Conservation (phyloP, 2,329 filamentous ascomycete genomes). For the Diatrype stigma region DNA sequence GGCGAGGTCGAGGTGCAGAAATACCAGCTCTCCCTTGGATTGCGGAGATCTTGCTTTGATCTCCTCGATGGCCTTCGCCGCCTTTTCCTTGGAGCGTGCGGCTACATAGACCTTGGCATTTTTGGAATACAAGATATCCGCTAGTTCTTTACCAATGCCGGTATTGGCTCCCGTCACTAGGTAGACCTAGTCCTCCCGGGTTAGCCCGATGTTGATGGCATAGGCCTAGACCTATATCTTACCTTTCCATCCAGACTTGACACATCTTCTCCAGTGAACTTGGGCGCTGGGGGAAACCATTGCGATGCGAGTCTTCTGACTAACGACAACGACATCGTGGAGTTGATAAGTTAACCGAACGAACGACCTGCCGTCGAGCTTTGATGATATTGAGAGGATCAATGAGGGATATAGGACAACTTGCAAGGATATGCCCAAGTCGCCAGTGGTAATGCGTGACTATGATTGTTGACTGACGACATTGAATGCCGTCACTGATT, state of each 20-base stretch:
- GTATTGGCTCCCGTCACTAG: background rate
- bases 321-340: background rate
- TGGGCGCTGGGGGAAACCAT: background rate
- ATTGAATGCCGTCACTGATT: too few species aligned
- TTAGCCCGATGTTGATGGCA: background rate
- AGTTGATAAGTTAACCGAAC: background rate
- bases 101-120: background rate
- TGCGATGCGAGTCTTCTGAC: background rate
- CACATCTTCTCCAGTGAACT: background rate
- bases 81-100: background rate
- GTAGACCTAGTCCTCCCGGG: background rate
- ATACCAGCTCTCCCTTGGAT: background rate
- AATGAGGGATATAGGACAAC: too few species aligned
- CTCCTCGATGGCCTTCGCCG: background rate
- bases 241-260: background rate
- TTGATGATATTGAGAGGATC: too few species aligned
- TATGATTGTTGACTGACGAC: too few species aligned
- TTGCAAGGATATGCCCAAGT: too few species aligned
- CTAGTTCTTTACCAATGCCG: background rate
- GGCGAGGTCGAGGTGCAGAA: slow-evolving; percentile 1
- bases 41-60: background rate
- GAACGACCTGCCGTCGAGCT: too few species aligned
- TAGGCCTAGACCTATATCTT: background rate
- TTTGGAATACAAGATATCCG: background rate
- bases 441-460: too few species aligned